These are phyloP conservation scores for Colletotrichum melonis DNA, from an alignment of 2,329 filamentous ascomycete species.

Conservation along the genomic window DNA sequence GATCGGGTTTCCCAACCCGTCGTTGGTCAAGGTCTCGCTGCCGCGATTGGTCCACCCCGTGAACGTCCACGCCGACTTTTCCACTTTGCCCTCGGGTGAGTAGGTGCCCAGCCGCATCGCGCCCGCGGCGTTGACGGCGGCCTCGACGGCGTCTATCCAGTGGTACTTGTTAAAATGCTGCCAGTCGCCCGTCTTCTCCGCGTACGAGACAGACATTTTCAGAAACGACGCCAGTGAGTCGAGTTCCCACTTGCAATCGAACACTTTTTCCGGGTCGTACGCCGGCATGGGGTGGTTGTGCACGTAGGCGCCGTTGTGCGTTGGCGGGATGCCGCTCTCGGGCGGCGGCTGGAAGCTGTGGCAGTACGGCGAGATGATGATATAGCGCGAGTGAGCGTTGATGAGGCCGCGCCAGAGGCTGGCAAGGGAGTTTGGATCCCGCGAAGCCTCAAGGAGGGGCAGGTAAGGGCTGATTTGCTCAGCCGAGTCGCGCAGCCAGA, in stretches of 20 bases:
- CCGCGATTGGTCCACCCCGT: slow-evolving; percentile 76
- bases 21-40: slow-evolving; percentile 84
- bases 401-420: slow-evolving; percentile 77
- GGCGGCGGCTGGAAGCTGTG: slow-evolving; percentile 90
- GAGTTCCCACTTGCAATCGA: slow-evolving; percentile 93
- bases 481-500: slow-evolving; percentile 88
- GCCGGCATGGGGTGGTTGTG: slow-evolving; percentile 70
- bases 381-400: slow-evolving; percentile 77
- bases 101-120: slow-evolving; percentile 83
- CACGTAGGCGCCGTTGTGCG: slow-evolving; percentile 67
- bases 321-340: slow-evolving; percentile 74
- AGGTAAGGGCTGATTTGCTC: slow-evolving; percentile 80
- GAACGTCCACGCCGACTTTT: slow-evolving; percentile 79
- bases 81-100: slow-evolving; percentile 65
- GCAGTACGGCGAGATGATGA: slow-evolving; percentile 81
- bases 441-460: slow-evolving; percentile 66
- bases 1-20: slow-evolving; percentile 84
- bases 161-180: slow-evolving; percentile 76
- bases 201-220: slow-evolving; percentile 82
- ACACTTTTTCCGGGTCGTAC: slow-evolving; percentile 75
- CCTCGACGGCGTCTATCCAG: slow-evolving; percentile 80
- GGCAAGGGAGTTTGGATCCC: slow-evolving; percentile 68
- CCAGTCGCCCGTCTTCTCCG: slow-evolving; percentile 74
- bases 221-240: slow-evolving; percentile 90
- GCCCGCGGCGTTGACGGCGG: slow-evolving; percentile 75